These are phyloP conservation scores for Eucalyptus shirleyi DNA, from an alignment of 345 rosid genomes.

Conservation along the genomic window DNA sequence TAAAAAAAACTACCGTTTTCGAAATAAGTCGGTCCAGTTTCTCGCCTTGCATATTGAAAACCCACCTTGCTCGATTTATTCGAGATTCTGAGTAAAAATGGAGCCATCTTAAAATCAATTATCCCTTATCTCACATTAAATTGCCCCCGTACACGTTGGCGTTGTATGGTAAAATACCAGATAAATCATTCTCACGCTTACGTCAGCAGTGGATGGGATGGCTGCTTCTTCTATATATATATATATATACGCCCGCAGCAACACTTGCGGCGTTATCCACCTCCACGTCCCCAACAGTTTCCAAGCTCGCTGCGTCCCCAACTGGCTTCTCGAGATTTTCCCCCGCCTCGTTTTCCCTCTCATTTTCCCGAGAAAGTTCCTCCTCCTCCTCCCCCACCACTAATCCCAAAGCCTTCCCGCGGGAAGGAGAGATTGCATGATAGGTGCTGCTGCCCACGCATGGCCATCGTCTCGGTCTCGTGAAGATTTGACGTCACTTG, in stretches of 20 bases:
- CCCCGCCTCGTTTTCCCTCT: neutral
- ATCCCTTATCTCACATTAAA: neutral
- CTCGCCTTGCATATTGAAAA: too few relatives aligned
- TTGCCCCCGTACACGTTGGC: neutral
- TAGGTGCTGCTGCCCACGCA: neutral
- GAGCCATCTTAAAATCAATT: neutral
- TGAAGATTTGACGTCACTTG: neutral
- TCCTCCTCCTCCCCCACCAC: neutral
- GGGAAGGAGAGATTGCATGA: neutral
- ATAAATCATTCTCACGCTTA: neutral
- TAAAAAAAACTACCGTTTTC: fast-evolving
- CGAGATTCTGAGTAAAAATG: neutral
- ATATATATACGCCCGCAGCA: neutral
- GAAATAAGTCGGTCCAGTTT: too few relatives aligned
- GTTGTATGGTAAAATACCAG: too few relatives aligned
- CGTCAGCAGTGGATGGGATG: neutral
- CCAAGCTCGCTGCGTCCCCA: neutral
- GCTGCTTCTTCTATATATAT: neutral
- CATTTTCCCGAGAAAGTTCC: neutral
- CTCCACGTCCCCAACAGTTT: neutral
- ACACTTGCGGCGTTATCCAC: neutral
- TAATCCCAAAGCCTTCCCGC: neutral
- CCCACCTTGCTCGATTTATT: too few relatives aligned
- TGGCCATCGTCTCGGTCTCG: neutral
- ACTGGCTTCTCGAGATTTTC: neutral